Conservation (phyloP, 768 basidiomycete species). For the Phanerochaete carnosa region DNA sequence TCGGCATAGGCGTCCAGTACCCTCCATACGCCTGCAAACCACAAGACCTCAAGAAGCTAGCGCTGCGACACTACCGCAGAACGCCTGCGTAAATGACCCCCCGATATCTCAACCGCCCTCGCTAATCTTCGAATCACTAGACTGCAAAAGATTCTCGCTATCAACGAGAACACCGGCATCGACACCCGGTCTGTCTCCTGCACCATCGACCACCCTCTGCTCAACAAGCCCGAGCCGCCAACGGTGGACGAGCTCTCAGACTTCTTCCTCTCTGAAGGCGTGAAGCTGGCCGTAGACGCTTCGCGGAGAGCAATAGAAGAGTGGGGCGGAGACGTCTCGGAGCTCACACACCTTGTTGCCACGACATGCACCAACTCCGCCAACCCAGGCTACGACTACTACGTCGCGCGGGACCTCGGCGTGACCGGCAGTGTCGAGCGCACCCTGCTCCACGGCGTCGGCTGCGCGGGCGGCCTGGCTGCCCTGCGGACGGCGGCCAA, state of each 20-base stretch:
- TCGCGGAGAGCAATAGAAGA: conserved; percentile 5
- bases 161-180: conserved; percentile 13
- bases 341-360: conserved; percentile 12
- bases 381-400: conserved; percentile 12
- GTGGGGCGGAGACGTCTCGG: conserved; percentile 10
- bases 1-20: conserved; percentile 8
- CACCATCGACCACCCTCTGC: conserved; percentile 1
- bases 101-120: background rate
- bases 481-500: conserved; percentile 9
- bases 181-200: conserved; percentile 5
- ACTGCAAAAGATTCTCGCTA: conserved; percentile 9
- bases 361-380: conserved; percentile 6
- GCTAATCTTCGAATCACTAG: background rate
- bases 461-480: conserved; percentile 10
- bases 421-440: conserved; percentile 5
- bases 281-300: conserved; percentile 7
- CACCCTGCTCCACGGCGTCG: conserved; percentile 11
- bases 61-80: background rate
- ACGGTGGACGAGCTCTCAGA: conserved; percentile 5
- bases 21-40: conserved; percentile 4
- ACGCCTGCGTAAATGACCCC: conserved; percentile 4
- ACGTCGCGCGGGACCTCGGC: conserved; percentile 11
- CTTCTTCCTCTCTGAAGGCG: conserved; percentile 9
- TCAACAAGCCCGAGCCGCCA: conserved; percentile 6
- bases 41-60: conserved; percentile 4